A percentile compares a stretch with the other conserved stretches of the same genome.
Evolutionary conservation across 169 alveolate genomes (phyloP).

Genomic region (Plasmodium berghei): DNA sequence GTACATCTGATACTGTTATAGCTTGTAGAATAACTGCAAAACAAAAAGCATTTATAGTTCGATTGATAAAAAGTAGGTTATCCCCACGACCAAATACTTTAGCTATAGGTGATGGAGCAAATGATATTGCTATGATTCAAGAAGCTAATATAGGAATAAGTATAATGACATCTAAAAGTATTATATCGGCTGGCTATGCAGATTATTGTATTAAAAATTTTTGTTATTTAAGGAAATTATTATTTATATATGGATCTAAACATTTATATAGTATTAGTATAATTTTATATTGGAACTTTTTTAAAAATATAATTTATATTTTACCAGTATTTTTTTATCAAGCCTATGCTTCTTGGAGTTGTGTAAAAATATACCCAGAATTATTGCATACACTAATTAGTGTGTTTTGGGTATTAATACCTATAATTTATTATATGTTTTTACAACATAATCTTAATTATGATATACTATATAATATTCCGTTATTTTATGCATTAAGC

Average conservation of each 20-base stretch:
- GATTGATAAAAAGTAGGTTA: constrained; percentile 76
- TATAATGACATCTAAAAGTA: constrained; percentile 96
- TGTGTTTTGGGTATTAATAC: constrained; percentile 68
- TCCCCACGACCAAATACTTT: constrained; percentile 84
- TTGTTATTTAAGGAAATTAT: constrained; percentile 91
- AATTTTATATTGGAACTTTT: constrained; percentile 75
- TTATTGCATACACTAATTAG: constrained; percentile 52
- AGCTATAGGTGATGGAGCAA: constrained; percentile 86
- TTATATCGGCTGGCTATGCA: constrained; percentile 97
- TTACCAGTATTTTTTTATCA: constrained; percentile 76
- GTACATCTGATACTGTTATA: constrained; percentile 83
- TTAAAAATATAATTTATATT: constrained; percentile 59
- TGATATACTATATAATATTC: constrained; percentile 73
- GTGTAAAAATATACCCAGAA: constrained; percentile 71
- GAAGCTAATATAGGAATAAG: constrained; percentile 97
- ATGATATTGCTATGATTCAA: constrained; percentile 84
- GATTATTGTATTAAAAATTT: constrained; percentile 97
- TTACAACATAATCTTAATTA: constrained; percentile 75
- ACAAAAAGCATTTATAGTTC: constrained; percentile 84
- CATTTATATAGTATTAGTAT: constrained; percentile 77
- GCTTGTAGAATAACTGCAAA: constrained; percentile 82
- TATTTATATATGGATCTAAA: constrained; percentile 96
- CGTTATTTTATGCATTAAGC: constrained; percentile 74
- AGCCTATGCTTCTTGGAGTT: constrained; percentile 77
- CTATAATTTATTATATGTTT: constrained; percentile 67